phyloP scores from a whole-genome alignment of 495 filamentous ascomycete species.

The Aspergillus kassunensis region DNA sequence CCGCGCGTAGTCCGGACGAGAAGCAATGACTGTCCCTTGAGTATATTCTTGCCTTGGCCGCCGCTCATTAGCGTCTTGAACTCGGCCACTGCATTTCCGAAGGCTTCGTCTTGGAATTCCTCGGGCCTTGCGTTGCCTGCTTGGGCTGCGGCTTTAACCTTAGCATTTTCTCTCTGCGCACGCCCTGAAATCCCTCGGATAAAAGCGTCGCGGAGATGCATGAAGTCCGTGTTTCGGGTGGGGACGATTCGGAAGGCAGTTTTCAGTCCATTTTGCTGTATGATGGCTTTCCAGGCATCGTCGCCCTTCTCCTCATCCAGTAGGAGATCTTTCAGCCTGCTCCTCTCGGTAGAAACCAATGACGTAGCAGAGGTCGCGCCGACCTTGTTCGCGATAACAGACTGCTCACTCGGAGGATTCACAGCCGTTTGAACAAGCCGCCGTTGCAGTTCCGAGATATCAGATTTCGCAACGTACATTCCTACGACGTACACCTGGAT shows the following conservation, averaged over 20 bases:
- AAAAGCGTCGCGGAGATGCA: slow-evolving; percentile 86
- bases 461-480: slow-evolving; percentile 76
- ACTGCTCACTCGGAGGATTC: slow-evolving; percentile 41
- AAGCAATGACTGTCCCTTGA: slow-evolving; percentile 69
- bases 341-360: slow-evolving; percentile 74
- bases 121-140: slow-evolving; percentile 29
- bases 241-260: slow-evolving; percentile 79
- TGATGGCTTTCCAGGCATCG: slow-evolving; percentile 65
- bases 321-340: slow-evolving; percentile 60
- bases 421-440: slow-evolving; percentile 47
- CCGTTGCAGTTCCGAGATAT: slow-evolving; percentile 59
- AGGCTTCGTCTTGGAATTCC: slow-evolving; percentile 63
- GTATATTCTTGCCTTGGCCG: slow-evolving; percentile 58
- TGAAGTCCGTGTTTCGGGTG: slow-evolving; percentile 83
- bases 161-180: slow-evolving; percentile 40
- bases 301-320: slow-evolving; percentile 65
- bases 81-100: slow-evolving; percentile 63
- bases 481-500: slow-evolving; percentile 95
- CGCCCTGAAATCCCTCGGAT: slow-evolving; percentile 75
- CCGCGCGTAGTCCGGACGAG: slow-evolving; percentile 66
- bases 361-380: slow-evolving; percentile 68
- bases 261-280: slow-evolving; percentile 58
- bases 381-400: slow-evolving; percentile 43
- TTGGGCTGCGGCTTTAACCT: slow-evolving; percentile 33
- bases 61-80: slow-evolving; percentile 78